Conservation (phyloP, 23 red algal genomes). For the Gracilaria gracilis region DNA sequence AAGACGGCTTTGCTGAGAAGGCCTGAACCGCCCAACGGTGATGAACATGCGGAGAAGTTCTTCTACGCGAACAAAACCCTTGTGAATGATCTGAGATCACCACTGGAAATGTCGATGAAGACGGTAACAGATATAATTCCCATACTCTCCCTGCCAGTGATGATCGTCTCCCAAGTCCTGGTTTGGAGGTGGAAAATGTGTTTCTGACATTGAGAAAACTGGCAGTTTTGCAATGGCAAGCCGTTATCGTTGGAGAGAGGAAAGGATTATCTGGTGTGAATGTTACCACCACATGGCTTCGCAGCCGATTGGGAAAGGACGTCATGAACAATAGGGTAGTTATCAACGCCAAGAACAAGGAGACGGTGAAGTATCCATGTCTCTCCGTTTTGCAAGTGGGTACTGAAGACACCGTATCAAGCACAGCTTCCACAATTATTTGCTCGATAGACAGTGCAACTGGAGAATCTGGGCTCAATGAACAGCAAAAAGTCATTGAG, state of each 20-base stretch:
- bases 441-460: neutral
- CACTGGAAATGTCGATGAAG: neutral
- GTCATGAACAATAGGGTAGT: neutral
- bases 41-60: neutral
- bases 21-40: neutral
- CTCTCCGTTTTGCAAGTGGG: conserved; percentile 2
- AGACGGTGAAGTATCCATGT: neutral
- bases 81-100: neutral
- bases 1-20: neutral
- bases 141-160: neutral
- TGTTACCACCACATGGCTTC: conserved; percentile 8
- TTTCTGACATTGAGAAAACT: neutral
- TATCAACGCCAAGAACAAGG: conserved; percentile 2
- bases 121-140: conserved; percentile 15
- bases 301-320: neutral
- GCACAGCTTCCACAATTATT: conserved; percentile 9
- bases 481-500: conserved; percentile 9
- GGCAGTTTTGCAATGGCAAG: conserved; percentile 10
- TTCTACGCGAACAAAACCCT: neutral
- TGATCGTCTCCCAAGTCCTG: neutral
- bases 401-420: neutral
- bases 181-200: neutral
- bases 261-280: neutral
- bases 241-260: neutral
- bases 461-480: neutral